Percentiles rank a stretch among this genome's conserved stretches.
Evolutionary conservation across 2,329 filamentous ascomycete genomes (phyloP).

Genomic region (Claviceps sp.): DNA sequence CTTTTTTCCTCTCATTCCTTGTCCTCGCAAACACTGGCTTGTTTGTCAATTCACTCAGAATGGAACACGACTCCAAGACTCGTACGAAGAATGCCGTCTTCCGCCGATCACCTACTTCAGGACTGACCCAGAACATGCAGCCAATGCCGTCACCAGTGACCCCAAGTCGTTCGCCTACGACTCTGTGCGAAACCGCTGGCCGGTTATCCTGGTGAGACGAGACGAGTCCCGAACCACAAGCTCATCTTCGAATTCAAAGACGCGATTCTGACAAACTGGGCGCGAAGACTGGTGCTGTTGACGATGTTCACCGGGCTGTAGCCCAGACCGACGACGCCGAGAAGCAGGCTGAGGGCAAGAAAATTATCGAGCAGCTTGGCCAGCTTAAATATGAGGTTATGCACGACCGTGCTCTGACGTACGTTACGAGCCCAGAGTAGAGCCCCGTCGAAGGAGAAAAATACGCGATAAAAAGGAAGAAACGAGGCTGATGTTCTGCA

Average conservation of each 20-base stretch:
- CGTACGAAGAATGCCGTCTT: conserved; percentile 38
- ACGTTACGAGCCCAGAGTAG: conserved; percentile 16
- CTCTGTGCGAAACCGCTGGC: conserved; percentile 82
- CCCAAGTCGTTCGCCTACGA: conserved; percentile 74
- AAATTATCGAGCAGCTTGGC: conserved; percentile 65
- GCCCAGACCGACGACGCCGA: conserved; percentile 44
- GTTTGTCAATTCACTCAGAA: conserved; percentile 19
- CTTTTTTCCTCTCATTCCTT: background rate
- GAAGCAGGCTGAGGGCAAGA: conserved; percentile 69
- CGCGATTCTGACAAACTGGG: background rate
- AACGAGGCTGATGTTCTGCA: conserved; percentile 3
- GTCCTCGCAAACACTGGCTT: background rate
- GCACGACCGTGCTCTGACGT: conserved; percentile 72
- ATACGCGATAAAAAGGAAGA: background rate
- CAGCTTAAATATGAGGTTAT: conserved; percentile 89
- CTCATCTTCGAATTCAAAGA: background rate
- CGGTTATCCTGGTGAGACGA: conserved; percentile 68
- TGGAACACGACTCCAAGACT: conserved; percentile 65
- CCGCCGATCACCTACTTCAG: background rate
- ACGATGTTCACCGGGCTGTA: conserved; percentile 77
- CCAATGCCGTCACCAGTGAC: conserved; percentile 67
- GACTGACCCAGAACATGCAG: conserved; percentile 28
- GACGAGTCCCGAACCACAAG: no score
- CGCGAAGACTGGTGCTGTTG: conserved; percentile 71
- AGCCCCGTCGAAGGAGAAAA: background rate